Base-by-base conservation (phyloP, 371 early-diverging fungal species). In the Rhizopus delemar region DNA sequence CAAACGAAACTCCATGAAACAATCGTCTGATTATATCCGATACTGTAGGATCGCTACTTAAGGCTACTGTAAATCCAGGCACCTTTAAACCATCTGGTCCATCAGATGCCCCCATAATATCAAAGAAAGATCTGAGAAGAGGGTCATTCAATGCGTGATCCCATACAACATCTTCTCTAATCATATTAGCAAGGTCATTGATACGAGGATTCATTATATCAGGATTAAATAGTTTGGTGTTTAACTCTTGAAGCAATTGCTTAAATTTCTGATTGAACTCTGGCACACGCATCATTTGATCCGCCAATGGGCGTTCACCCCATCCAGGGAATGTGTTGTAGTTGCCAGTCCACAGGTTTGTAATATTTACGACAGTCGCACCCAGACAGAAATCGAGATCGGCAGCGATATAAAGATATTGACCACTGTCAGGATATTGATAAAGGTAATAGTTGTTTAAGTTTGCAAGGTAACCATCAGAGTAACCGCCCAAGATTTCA, bases 321-420 rank as follows among this genome's bases (percentile, higher is more conserved):
- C 67, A 45, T 8, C 71, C 58, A 15, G 78, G 70, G 15, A 51
- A 74, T 4, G 60, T 61, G 4, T 43, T 49, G 46, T 74, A 77
- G 16, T 74, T 61, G 13, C 69, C 75, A 12, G 56, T 58, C 49
- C 57, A 56, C 64, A 73, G 43, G 3, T 55, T 33, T 22, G 6
- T 46, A 36, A 7, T 35, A 8, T 36, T 45, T 46, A 9, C 13
- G 34, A 46, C 28, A 36, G 16, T 22, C 15, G 6, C 33, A 15
- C 76, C 76, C 11, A 73, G 38, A 2, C 63, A 60, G 3, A 61
- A 39, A 32, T 75, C 73, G 16, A 70, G 28, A 35, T 75, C 76
- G 6, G 62, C 53, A 8, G 69, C 53, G n/a, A 57, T 57, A 15
- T 31, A 57, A 38, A 49, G 28, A 31, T 49, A 31, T 31, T 38